These are phyloP conservation scores for Metschnikowia orientalis DNA, from an alignment of 805 yeast species.

Conservation along the genomic window DNA sequence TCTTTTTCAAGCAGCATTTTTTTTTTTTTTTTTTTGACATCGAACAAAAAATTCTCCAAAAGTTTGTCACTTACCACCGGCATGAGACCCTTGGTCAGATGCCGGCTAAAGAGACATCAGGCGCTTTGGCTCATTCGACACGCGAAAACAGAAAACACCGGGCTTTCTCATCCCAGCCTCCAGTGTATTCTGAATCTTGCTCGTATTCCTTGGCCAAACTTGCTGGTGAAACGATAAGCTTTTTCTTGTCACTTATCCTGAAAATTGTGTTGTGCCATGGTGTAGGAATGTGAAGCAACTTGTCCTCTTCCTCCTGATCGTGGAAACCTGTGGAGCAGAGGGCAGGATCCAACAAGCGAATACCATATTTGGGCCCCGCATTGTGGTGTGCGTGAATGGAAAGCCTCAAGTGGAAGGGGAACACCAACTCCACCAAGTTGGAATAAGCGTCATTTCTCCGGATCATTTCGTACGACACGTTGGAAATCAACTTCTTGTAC, in stretches of 20 bases:
- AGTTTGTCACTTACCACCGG: too few relatives aligned
- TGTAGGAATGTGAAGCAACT: constrained; percentile 58
- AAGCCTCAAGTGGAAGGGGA: constrained; percentile 56
- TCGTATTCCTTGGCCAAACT: constrained; percentile 12
- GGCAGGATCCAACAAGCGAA: constrained; percentile 40
- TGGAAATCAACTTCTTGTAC: constrained; percentile 47
- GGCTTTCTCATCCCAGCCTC: constrained; percentile 17
- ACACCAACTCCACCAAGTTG: constrained; percentile 53
- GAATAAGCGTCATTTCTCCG: constrained; percentile 60
- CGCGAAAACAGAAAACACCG: constrained; percentile 13
- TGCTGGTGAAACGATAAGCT: constrained; percentile 15
- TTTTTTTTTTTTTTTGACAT: too few relatives aligned
- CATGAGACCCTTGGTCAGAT: too few relatives aligned
- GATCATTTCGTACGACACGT: constrained; percentile 61
- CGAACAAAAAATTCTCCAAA: too few relatives aligned
- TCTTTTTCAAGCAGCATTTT: too few relatives aligned
- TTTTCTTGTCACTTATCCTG: constrained; percentile 33
- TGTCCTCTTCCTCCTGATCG: constrained; percentile 38
- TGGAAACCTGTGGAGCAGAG: constrained; percentile 45
- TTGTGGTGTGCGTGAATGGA: constrained; percentile 62
- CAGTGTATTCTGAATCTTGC: constrained; percentile 11
- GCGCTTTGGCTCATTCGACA: neutral
- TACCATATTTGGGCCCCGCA: constrained; percentile 57
- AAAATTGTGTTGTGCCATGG: constrained; percentile 63
- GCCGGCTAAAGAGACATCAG: too few relatives aligned